Conservation (phyloP, 2,329 filamentous ascomycete species). For the Dothidotthia symphoricarpi region DNA sequence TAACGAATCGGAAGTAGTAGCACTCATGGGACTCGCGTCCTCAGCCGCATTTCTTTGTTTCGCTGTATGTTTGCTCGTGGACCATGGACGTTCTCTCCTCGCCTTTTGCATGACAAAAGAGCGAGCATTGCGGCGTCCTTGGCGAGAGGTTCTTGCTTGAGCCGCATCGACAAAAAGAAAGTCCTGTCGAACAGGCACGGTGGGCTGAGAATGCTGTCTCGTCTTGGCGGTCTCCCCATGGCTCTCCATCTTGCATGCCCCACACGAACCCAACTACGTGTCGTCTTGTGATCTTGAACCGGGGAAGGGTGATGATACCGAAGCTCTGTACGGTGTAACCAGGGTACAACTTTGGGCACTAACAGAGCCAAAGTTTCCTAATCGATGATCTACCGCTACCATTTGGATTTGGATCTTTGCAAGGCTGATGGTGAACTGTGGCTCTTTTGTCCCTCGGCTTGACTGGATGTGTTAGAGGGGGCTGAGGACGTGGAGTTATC, state of each 20-base stretch:
- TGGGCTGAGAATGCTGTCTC: slow-evolving; percentile 21
- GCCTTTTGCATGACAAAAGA: slow-evolving; percentile 44
- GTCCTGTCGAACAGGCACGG: slow-evolving; percentile 30
- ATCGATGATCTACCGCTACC: slow-evolving; percentile 26
- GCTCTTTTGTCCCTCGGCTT: slow-evolving; percentile 22
- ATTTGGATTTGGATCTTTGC: slow-evolving; percentile 25
- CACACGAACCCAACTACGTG: slow-evolving; percentile 18
- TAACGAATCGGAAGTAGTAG: slow-evolving; percentile 30
- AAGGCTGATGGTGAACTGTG: slow-evolving; percentile 23
- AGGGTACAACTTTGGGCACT: slow-evolving; percentile 16
- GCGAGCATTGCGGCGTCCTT: slow-evolving; percentile 42
- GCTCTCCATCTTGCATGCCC: slow-evolving; percentile 28
- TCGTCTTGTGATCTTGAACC: slow-evolving; percentile 18
- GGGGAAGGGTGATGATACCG: slow-evolving; percentile 20
- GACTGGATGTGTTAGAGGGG: slow-evolving; percentile 28
- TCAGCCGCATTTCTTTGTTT: slow-evolving; percentile 33
- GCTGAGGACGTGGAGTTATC: slow-evolving; percentile 34
- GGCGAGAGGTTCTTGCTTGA: slow-evolving; percentile 39
- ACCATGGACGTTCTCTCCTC: slow-evolving; percentile 40
- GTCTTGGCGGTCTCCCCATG: slow-evolving; percentile 23
- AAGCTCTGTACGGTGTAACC: slow-evolving; percentile 24
- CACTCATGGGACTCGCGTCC: slow-evolving; percentile 28
- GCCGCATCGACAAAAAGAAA: slow-evolving; percentile 43
- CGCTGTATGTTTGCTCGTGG: slow-evolving; percentile 39
- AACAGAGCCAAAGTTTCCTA: slow-evolving; percentile 29